These are phyloP conservation scores for Paramecium caudatum DNA, from an alignment of 73 alveolate genomes.

Conservation along the genomic window DNA sequence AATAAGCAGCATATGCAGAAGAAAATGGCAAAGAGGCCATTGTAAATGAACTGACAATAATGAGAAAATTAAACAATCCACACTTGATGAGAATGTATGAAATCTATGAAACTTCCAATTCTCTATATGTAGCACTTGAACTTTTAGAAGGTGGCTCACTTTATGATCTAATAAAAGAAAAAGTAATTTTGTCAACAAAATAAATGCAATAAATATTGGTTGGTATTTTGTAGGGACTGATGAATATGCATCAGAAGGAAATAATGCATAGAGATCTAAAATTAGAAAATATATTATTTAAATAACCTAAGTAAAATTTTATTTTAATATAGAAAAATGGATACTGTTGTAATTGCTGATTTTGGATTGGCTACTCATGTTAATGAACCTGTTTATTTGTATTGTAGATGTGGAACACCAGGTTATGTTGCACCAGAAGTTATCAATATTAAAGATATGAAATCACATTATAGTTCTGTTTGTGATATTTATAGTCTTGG, in stretches of 20 bases:
- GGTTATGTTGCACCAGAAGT: slow-evolving; percentile 81
- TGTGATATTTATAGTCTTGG: slow-evolving; percentile 69
- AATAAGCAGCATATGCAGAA: slow-evolving; percentile 74
- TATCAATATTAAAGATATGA: slow-evolving; percentile 67
- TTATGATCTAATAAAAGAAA: slow-evolving; percentile 51
- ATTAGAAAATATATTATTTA: slow-evolving; percentile 51
- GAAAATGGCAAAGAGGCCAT: slow-evolving; percentile 74
- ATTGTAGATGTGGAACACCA: slow-evolving; percentile 77
- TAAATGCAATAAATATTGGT: slow-evolving; percentile 42
- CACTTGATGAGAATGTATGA: slow-evolving; percentile 56
- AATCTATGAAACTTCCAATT: slow-evolving; percentile 16
- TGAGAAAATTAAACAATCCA: slow-evolving; percentile 35
- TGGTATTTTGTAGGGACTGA: slow-evolving; percentile 13
- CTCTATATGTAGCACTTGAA: slow-evolving; percentile 58
- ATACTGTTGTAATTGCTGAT: slow-evolving; percentile 64
- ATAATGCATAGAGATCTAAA: slow-evolving; percentile 65
- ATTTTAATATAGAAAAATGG: slow-evolving; percentile 38
- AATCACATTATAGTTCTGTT: slow-evolving; percentile 66
- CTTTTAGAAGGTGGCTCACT: slow-evolving; percentile 61
- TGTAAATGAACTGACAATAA: slow-evolving; percentile 43
- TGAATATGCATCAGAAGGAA: slow-evolving; percentile 55
- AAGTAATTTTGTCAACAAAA: neutral
- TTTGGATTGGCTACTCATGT: slow-evolving; percentile 77
- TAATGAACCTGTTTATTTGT: slow-evolving; percentile 72
- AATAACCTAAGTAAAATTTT: slow-evolving; percentile 22